Conservation (phyloP, 352 stramenopile species). For the Phytophthora foliorum region DNA sequence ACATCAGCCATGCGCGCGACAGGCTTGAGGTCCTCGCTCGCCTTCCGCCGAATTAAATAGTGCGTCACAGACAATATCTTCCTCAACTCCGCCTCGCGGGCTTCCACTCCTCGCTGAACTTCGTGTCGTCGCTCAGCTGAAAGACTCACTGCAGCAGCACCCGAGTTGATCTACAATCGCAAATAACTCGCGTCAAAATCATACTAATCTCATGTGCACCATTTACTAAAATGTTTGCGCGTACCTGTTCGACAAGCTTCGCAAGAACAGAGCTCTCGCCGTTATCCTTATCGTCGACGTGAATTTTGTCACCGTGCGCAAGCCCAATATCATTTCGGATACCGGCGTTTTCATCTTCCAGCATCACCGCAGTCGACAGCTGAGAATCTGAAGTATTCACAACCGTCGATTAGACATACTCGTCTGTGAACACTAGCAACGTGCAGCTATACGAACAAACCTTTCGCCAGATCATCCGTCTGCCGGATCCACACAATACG, state of each 20-base stretch:
- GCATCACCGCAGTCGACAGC: constrained; percentile 71
- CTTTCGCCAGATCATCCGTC: constrained; percentile 86
- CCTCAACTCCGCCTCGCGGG: constrained; percentile 83
- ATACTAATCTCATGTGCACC: not conserved
- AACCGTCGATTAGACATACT: not conserved
- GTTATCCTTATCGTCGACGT: constrained; percentile 86
- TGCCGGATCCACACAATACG: constrained; percentile 92
- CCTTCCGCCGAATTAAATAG: constrained; percentile 79
- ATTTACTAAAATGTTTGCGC: not conserved
- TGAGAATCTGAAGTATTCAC: constrained; percentile 60
- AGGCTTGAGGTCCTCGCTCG: constrained; percentile 56
- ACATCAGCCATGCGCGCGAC: constrained; percentile 31
- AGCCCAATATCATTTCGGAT: constrained; percentile 89
- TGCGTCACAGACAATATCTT: constrained; percentile 88
- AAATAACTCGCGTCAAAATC: constrained; percentile 3
- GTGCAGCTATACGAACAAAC: constrained; percentile 37
- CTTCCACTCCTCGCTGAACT: constrained; percentile 88
- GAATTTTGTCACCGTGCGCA: constrained; percentile 90
- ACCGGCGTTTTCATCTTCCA: constrained; percentile 72
- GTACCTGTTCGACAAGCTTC: constrained; percentile 85
- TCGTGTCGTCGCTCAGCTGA: constrained; percentile 88
- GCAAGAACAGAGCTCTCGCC: constrained; percentile 82
- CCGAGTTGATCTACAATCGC: constrained; percentile 78
- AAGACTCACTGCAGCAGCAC: constrained; percentile 83
- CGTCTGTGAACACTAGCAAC: not conserved